Conservation (phyloP, 768 basidiomycete species). For the Clavaria fumosa region DNA sequence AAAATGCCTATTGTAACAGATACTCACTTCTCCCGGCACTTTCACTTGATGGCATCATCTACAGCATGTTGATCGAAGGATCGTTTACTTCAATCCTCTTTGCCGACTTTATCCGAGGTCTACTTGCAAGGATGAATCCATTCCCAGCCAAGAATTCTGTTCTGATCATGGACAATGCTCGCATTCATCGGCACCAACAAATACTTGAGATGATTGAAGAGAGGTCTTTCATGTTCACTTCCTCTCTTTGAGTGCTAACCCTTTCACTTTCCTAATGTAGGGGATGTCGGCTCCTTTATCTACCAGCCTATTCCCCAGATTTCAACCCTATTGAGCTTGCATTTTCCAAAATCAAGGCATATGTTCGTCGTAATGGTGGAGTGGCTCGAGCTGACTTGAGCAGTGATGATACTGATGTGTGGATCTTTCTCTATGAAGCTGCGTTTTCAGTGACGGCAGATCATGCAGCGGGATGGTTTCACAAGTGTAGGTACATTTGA, state of each 20-base stretch:
- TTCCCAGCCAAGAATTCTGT: constrained; percentile 22
- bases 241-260: background rate
- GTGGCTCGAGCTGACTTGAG: constrained; percentile 8
- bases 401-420: constrained; percentile 12
- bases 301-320: constrained; percentile 7
- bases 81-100: constrained; percentile 19
- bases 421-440: constrained; percentile 11
- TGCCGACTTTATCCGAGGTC: constrained; percentile 16
- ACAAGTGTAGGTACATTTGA: constrained; percentile 11
- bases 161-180: constrained; percentile 25
- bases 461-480: constrained; percentile 13
- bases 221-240: constrained; percentile 12
- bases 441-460: constrained; percentile 11
- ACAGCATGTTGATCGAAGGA: constrained; percentile 15
- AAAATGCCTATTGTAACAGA: constrained; percentile 6
- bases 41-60: constrained; percentile 21
- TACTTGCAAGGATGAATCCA: constrained; percentile 24
- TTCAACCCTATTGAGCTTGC: constrained; percentile 10
- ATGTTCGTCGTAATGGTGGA: constrained; percentile 10
- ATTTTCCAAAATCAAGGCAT: constrained; percentile 16
- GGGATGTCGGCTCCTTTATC: constrained; percentile 6
- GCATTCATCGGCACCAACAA: constrained; percentile 18
- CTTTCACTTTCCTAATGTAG: background rate
- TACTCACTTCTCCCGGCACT: constrained; percentile 24
- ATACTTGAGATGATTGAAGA: constrained; percentile 19